These are phyloP conservation scores for Xylariaceae sp. DNA, from an alignment of 2,329 filamentous ascomycete species.

Conservation along the genomic window DNA sequence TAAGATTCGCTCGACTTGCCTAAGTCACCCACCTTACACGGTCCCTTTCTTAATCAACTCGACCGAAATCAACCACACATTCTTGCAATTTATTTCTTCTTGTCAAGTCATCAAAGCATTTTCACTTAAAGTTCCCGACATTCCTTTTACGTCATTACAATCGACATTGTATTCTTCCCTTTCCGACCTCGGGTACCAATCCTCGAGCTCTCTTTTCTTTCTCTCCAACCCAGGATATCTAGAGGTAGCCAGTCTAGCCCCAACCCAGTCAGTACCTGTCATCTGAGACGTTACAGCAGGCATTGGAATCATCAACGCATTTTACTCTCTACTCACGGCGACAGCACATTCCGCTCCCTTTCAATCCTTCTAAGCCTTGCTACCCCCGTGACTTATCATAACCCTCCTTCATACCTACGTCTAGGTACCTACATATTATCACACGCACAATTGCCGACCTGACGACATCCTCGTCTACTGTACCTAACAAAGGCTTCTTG, in stretches of 20 bases:
- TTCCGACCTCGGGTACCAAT: too few species aligned
- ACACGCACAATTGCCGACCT: neutral
- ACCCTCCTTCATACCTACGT: constrained; percentile 3
- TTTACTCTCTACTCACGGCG: constrained; percentile 10
- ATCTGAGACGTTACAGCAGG: constrained; percentile 32
- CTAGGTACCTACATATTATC: too few species aligned
- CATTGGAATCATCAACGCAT: constrained; percentile 5
- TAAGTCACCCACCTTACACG: neutral
- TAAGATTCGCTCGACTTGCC: neutral
- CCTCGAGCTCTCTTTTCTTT: neutral
- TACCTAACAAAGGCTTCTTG: neutral
- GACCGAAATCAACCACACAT: too few species aligned
- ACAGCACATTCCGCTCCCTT: constrained; percentile 28
- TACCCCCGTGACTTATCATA: constrained; percentile 1
- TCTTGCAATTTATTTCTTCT: neutral
- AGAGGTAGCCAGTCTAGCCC: too few species aligned
- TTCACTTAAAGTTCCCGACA: neutral
- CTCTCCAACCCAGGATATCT: too few species aligned
- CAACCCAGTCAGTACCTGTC: constrained; percentile 6
- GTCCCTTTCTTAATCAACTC: constrained; percentile 1
- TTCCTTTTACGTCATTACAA: constrained; percentile 11
- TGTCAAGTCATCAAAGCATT: neutral
- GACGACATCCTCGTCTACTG: neutral
- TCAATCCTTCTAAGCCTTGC: constrained; percentile 5
- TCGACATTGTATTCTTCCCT: constrained; percentile 3